phyloP scores from a whole-genome alignment of 345 rosid species.

The Orychophragmus violaceus region DNA sequence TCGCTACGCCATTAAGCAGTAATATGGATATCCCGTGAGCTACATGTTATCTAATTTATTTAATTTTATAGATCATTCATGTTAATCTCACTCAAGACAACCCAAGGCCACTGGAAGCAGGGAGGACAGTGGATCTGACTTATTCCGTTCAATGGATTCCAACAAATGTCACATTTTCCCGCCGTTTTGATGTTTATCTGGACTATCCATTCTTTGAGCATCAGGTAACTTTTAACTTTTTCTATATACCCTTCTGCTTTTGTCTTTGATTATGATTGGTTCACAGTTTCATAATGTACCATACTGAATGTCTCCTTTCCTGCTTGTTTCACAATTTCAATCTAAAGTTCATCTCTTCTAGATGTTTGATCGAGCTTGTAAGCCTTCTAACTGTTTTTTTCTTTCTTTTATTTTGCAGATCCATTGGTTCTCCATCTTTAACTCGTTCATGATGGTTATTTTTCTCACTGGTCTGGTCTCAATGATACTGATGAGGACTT shows the following conservation, averaged over 20 bases:
- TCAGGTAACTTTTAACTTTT: slow-evolving; percentile 47
- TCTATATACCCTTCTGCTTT: not conserved
- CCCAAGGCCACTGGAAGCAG: slow-evolving; percentile 68
- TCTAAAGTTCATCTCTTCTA: not conserved
- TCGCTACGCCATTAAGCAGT: not conserved
- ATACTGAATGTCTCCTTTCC: not conserved
- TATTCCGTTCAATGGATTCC: slow-evolving; percentile 77
- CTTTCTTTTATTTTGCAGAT: slow-evolving; percentile 50
- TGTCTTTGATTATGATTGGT: not conserved
- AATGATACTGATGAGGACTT: slow-evolving; percentile 95
- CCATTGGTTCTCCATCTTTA: slow-evolving; percentile 96
- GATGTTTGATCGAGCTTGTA: not conserved
- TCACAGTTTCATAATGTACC: not conserved
- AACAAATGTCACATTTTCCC: slow-evolving; percentile 68
- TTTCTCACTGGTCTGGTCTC: slow-evolving; percentile 96
- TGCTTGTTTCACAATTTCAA: not conserved
- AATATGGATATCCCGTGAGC: slow-evolving; percentile 3
- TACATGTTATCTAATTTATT: slow-evolving; percentile 1
- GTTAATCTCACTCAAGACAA: slow-evolving; percentile 77
- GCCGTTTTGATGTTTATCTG: slow-evolving; percentile 87
- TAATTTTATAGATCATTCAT: slow-evolving; percentile 61
- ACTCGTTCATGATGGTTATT: slow-evolving; percentile 98
- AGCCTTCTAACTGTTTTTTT: slow-evolving; percentile 7
- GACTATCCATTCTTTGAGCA: slow-evolving; percentile 95
- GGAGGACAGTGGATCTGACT: slow-evolving; percentile 61